Evolutionary conservation across 805 yeast genomes (phyloP).

Genomic region (Wickerhamiella nectarea): DNA sequence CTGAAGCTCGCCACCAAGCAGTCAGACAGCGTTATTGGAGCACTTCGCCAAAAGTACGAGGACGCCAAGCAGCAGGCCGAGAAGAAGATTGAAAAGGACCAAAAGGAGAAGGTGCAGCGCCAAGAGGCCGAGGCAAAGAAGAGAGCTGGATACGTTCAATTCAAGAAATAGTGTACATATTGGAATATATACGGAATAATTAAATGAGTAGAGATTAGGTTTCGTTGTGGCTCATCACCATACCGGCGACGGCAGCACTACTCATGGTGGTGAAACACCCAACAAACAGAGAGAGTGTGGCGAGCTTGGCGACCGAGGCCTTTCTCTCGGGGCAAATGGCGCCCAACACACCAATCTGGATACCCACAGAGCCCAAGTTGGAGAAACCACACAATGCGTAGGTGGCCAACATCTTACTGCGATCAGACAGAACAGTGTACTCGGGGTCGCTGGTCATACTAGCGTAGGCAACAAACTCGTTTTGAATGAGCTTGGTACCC

Average conservation of each 20-base stretch:
- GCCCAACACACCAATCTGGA: slow-evolving; percentile 46
- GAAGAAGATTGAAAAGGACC: slow-evolving; percentile 23
- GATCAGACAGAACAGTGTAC: slow-evolving; percentile 34
- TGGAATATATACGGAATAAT: not conserved
- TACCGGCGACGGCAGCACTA: slow-evolving; percentile 48
- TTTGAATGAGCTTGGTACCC: slow-evolving; percentile 46
- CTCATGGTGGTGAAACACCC: slow-evolving; percentile 43
- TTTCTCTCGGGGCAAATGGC: slow-evolving; percentile 40
- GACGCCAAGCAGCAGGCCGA: slow-evolving; percentile 27
- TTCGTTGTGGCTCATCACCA: slow-evolving; percentile 39
- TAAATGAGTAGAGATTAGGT: not conserved
- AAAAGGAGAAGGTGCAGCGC: slow-evolving; percentile 18
- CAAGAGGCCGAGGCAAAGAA: slow-evolving; percentile 14
- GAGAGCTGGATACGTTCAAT: slow-evolving; percentile 16
- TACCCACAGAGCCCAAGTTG: slow-evolving; percentile 48
- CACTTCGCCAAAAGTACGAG: slow-evolving; percentile 19
- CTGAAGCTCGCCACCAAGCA: slow-evolving; percentile 19
- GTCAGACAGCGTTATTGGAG: slow-evolving; percentile 19
- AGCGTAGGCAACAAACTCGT: slow-evolving; percentile 45
- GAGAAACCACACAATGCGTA: slow-evolving; percentile 52
- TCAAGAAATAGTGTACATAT: slow-evolving; percentile 9
- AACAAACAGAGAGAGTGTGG: slow-evolving; percentile 36
- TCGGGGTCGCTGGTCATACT: slow-evolving; percentile 30
- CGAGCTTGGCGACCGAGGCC: slow-evolving; percentile 34
- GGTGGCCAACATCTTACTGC: slow-evolving; percentile 44